Conservation (phyloP, 805 yeast genomes). For the Barnettozyma pratensis region DNA sequence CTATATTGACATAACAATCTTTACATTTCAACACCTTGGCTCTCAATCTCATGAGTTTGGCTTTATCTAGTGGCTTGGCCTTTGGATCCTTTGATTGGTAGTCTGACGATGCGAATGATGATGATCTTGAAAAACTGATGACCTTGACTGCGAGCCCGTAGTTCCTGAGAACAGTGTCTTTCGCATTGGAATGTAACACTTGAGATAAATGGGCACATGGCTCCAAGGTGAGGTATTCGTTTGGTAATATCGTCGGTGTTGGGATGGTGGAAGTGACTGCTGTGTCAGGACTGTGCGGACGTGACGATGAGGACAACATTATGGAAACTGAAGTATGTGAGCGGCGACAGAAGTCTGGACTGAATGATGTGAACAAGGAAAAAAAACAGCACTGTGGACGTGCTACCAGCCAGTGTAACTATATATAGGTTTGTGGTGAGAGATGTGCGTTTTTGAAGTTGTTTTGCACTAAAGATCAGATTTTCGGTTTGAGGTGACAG, state of each 20-base stretch:
- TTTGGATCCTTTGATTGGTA: constrained; percentile 9
- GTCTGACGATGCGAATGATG: constrained; percentile 9
- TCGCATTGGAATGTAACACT: constrained; percentile 23
- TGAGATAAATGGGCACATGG: constrained; percentile 25
- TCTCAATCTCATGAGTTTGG: constrained; percentile 36
- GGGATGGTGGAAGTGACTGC: neutral
- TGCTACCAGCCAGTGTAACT: too few relatives aligned
- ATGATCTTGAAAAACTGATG: constrained; percentile 10
- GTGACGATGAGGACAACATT: too few relatives aligned
- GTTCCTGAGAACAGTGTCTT: constrained; percentile 23
- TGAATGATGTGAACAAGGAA: too few relatives aligned
- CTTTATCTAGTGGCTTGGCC: constrained; percentile 26
- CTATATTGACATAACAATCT: constrained; percentile 38
- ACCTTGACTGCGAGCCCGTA: constrained; percentile 23
- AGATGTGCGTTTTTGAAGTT: neutral
- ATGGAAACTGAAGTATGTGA: too few relatives aligned
- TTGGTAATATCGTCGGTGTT: neutral
- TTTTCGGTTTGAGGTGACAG: neutral
- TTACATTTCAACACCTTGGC: constrained; percentile 44
- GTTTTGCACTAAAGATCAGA: neutral
- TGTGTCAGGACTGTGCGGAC: neutral
- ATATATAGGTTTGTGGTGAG: neutral
- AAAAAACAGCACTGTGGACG: too few relatives aligned
- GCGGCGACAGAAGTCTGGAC: too few relatives aligned
- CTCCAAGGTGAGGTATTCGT: constrained; percentile 7